Evolutionary conservation across 106 monocot genomes (phyloP).

Genomic region (Alisma plantagoaquatica): DNA sequence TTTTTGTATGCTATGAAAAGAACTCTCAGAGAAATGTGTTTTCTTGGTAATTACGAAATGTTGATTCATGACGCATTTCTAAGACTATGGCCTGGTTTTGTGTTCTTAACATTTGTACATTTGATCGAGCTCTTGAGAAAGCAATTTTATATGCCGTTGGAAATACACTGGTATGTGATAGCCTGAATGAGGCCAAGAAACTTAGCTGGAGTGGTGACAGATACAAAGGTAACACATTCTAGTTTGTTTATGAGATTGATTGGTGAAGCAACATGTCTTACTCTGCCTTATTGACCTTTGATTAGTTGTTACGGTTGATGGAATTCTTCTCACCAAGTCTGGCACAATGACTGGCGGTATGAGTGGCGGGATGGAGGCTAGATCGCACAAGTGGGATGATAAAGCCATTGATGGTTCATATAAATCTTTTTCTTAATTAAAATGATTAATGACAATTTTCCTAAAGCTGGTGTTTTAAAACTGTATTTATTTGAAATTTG

Average conservation of each 20-base stretch:
- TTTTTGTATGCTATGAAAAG: too few relatives aligned
- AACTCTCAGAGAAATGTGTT: too few relatives aligned
- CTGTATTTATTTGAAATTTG: slow-evolving; percentile 1
- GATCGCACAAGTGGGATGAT: slow-evolving; percentile 97
- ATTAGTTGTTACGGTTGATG: slow-evolving; percentile 92
- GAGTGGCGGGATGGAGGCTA: slow-evolving; percentile 98
- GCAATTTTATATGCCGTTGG: slow-evolving; percentile 97
- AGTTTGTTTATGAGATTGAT: background rate
- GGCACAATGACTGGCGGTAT: slow-evolving; percentile 99
- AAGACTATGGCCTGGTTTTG: too few relatives aligned
- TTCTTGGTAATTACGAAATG: too few relatives aligned
- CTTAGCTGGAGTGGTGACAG: slow-evolving; percentile 97
- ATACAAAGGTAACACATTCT: slow-evolving; percentile 55
- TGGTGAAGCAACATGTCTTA: background rate
- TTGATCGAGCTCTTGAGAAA: slow-evolving; percentile 86
- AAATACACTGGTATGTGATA: slow-evolving; percentile 94
- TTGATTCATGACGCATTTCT: too few relatives aligned
- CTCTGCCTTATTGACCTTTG: background rate
- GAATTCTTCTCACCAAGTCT: slow-evolving; percentile 90
- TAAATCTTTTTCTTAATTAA: background rate
- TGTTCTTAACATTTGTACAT: slow-evolving; percentile 55
- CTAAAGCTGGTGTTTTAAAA: background rate
- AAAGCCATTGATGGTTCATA: slow-evolving; percentile 63
- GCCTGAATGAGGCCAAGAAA: slow-evolving; percentile 87
- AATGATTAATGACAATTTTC: background rate